A percentile compares a stretch with the other conserved stretches of the same genome.
phyloP scores from a whole-genome alignment of 2,329 filamentous ascomycete genomes.

The Cladosporium sp. region DNA sequence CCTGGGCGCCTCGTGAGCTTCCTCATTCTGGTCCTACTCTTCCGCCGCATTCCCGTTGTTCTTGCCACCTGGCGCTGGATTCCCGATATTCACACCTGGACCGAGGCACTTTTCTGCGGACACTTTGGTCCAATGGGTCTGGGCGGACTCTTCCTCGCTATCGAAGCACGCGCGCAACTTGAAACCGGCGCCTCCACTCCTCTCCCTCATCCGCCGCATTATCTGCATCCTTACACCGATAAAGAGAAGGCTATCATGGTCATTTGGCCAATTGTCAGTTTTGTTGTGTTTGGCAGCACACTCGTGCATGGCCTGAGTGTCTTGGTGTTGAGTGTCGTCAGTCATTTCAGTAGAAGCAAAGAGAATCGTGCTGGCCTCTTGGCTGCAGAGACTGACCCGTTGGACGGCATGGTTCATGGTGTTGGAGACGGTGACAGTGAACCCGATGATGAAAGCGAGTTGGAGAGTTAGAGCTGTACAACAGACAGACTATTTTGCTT shows the following conservation, averaged over 20 bases:
- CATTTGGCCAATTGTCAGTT: constrained; percentile 54
- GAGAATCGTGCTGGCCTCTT: constrained; percentile 48
- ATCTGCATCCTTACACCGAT: constrained; percentile 30
- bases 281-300: constrained; percentile 51
- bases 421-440: constrained; percentile 24
- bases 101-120: constrained; percentile 52
- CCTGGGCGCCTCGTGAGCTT: constrained; percentile 42
- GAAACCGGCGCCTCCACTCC: constrained; percentile 47
- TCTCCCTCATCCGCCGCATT: constrained; percentile 39
- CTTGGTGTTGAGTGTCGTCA: constrained; percentile 45
- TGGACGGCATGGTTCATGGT: constrained; percentile 49
- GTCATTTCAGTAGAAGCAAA: constrained; percentile 44
- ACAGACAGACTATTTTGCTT: background rate
- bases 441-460: constrained; percentile 9
- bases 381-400: constrained; percentile 46
- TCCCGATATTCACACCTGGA: constrained; percentile 46
- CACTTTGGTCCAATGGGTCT: constrained; percentile 58
- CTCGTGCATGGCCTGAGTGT: constrained; percentile 53
- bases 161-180: constrained; percentile 51
- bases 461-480: background rate
- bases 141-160: constrained; percentile 53
- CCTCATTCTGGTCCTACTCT: constrained; percentile 47
- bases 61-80: constrained; percentile 45
- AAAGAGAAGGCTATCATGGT: constrained; percentile 39
- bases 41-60: constrained; percentile 51